Percentiles rank a stretch among this genome's conserved stretches.
phyloP scores from a whole-genome alignment of 2,329 filamentous ascomycete genomes.

The Fragosphaeria purpurea region DNA sequence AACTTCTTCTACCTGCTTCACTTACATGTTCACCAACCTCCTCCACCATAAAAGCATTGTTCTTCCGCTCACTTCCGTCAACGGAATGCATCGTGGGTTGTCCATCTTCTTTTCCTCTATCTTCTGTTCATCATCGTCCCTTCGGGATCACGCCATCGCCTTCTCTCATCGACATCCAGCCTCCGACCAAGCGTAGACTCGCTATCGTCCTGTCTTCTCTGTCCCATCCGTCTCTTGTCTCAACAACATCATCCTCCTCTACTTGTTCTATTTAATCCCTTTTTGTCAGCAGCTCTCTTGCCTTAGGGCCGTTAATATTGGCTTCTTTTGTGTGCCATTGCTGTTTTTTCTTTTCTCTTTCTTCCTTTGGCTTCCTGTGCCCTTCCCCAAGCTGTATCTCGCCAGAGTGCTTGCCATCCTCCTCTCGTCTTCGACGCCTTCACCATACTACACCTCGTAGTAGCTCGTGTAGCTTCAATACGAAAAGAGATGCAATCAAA shows the following conservation, averaged over 20 bases:
- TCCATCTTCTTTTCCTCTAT: neutral
- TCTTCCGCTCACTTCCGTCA: too few relatives aligned
- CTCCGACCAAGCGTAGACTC: neutral
- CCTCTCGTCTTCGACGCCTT: neutral
- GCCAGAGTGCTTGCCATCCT: too few relatives aligned
- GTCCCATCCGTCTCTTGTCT: neutral
- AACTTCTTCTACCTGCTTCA: too few relatives aligned
- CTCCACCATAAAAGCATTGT: too few relatives aligned
- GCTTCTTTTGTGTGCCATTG: neutral
- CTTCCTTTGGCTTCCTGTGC: too few relatives aligned
- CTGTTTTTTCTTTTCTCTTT: neutral
- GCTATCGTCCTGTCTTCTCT: neutral
- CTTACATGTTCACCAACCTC: too few relatives aligned
- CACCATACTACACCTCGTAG: neutral
- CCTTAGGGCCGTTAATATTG: too few relatives aligned
- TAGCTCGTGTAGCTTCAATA: neutral
- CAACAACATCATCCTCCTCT: neutral
- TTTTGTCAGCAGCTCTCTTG: too few relatives aligned
- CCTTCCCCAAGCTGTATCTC: too few relatives aligned
- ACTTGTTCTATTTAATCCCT: too few relatives aligned
- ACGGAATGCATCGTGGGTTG: too few relatives aligned
- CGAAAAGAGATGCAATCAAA: conserved; percentile 1
- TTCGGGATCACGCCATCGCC: neutral
- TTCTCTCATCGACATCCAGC: neutral
- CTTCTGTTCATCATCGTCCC: neutral